Base-by-base conservation (phyloP, 139 green algal species). In the Auxenochlorella protothecoides region DNA sequence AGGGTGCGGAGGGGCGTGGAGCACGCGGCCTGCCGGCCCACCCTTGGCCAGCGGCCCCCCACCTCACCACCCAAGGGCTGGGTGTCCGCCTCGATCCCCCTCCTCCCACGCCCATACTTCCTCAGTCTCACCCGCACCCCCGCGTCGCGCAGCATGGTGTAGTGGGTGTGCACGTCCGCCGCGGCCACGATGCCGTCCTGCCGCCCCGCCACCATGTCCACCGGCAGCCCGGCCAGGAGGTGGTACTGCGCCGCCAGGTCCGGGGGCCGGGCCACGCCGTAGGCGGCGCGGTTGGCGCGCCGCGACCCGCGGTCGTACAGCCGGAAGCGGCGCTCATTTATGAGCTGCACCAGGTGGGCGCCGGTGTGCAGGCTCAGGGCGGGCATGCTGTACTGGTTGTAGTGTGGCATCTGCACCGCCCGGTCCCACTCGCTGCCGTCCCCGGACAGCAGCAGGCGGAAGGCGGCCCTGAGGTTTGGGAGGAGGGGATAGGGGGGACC, bases 331-430 rank as follows among this genome's bases (percentile, higher is more conserved):
- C 78, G 63, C 13, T 67, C 78, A 8, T 55, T 53, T 7, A 82
- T 68, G n/a, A 81, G 76, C 74, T 85, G 80, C 14, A 79, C 63
- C 51, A 80, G 62, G 68, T 87, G 82, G n/a, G 69, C 70, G 57
- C 74, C 79, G 55, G 73, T 86, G 76, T 92, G 79, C 51, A 90
- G 68, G 15, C 85, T 87, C 13, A 96, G 78, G 9, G 86, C 87
- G 5, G 92, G 92, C 92, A 97, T 97, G 75, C 88, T 80, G 27
- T 75, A 53, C 0, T 80, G 77, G 59, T 82, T 80, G 81, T 96
- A 97, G 82, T 97, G 92, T 15, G 92, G 92, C 86, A 94, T 91
- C 79, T 88, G 76, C 70, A 95, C 63, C 3, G 92, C 86, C 4
- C 86, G 79, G 71, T 96, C 89, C 92, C 92, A 96, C 73, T 93